Conservation (phyloP, 352 stramenopile species). For the Phytophthora colocasiae region DNA sequence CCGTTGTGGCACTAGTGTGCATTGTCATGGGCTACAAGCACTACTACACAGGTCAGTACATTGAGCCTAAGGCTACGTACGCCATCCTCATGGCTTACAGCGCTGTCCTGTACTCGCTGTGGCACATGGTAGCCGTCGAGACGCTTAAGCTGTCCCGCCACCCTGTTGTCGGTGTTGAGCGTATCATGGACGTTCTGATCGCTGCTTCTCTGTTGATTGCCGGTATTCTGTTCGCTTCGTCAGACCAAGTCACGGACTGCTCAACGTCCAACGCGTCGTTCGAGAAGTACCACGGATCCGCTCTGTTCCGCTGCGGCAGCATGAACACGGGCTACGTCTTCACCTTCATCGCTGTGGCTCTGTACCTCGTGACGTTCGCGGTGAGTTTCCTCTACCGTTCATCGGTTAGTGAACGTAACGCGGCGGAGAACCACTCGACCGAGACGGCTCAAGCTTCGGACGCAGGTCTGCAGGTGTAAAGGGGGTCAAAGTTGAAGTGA, state of each 20-base stretch:
- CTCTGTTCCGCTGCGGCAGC: constrained; percentile 49
- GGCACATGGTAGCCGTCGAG: constrained; percentile 50
- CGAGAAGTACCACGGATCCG: constrained; percentile 35
- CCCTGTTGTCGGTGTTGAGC: constrained; percentile 39
- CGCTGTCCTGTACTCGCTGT: constrained; percentile 50
- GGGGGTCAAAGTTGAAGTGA: constrained; percentile 14
- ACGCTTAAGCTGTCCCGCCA: constrained; percentile 48
- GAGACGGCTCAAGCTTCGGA: constrained; percentile 28
- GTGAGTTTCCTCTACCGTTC: constrained; percentile 41
- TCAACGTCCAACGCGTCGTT: constrained; percentile 39
- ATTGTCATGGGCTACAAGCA: constrained; percentile 48
- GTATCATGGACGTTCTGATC: constrained; percentile 43
- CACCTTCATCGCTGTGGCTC: constrained; percentile 42
- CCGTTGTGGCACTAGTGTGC: constrained; percentile 37
- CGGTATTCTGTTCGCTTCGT: constrained; percentile 44
- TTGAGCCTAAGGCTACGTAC: constrained; percentile 49
- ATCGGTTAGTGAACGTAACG: constrained; percentile 12
- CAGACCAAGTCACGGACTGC: constrained; percentile 45
- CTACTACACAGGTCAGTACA: constrained; percentile 58
- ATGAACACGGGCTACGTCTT: constrained; percentile 54
- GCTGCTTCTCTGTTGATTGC: constrained; percentile 40
- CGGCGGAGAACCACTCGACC: constrained; percentile 21
- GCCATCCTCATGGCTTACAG: constrained; percentile 54
- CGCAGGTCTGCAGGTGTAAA: constrained; percentile 33
- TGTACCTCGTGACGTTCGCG: constrained; percentile 45